Evolutionary conservation across 2,329 filamentous ascomycete species (phyloP).

Genomic region (Paecilomyces sp.): DNA sequence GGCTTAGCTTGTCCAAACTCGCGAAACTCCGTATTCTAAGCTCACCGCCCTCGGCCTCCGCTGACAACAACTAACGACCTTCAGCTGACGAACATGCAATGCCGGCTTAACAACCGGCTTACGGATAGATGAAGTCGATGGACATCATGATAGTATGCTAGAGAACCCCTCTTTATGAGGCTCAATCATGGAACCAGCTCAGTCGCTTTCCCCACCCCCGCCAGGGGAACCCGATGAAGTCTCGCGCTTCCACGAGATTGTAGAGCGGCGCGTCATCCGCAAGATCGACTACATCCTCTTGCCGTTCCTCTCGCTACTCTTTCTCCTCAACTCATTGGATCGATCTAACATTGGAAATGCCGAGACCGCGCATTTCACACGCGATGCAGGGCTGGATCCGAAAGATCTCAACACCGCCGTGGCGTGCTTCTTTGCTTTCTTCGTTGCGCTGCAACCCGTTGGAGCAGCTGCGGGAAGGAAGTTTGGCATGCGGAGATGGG

Average conservation of each 20-base stretch:
- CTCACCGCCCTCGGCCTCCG: background rate
- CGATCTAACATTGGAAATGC: constrained; percentile 50
- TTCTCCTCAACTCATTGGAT: constrained; percentile 48
- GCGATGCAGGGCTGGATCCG: constrained; percentile 46
- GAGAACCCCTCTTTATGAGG: background rate
- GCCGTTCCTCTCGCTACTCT: constrained; percentile 46
- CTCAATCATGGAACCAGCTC: background rate
- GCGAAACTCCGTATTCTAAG: background rate
- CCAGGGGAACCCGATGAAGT: background rate
- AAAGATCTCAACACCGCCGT: constrained; percentile 50
- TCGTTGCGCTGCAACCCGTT: constrained; percentile 51
- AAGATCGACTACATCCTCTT: constrained; percentile 46
- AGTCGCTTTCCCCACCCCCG: background rate
- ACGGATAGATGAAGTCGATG: background rate
- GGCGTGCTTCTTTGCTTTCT: constrained; percentile 52
- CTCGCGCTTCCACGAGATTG: background rate
- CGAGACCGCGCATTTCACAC: constrained; percentile 52
- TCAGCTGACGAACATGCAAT: background rate
- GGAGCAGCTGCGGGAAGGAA: constrained; percentile 40
- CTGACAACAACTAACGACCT: background rate
- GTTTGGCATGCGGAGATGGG: constrained; percentile 45
- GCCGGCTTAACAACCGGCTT: background rate
- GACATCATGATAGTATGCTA: background rate
- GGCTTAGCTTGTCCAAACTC: background rate
- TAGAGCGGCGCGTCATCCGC: constrained; percentile 14